Conservation (phyloP, 208 protist genomes). For the Trypanosoma lewisi region DNA sequence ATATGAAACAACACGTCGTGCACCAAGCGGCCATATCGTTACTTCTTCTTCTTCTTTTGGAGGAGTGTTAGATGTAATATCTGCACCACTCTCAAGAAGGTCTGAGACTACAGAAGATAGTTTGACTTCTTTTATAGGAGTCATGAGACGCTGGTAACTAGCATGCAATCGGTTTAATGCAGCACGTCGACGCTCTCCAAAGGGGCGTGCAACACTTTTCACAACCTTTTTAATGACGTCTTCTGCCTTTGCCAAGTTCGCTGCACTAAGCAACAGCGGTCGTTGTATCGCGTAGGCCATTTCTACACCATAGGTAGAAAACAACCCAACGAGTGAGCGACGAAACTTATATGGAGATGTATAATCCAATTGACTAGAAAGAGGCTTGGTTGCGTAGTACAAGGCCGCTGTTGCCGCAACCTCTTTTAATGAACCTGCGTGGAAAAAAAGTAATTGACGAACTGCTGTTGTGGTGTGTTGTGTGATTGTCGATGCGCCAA, state of each 20-base stretch:
- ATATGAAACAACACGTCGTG: conserved; percentile 56
- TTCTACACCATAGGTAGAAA: conserved; percentile 62
- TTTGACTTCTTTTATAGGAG: conserved; percentile 35
- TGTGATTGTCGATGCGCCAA: conserved; percentile 60
- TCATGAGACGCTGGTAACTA: conserved; percentile 39
- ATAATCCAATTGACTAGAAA: conserved; percentile 75
- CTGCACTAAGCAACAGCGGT: conserved; percentile 55
- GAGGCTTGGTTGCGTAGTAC: conserved; percentile 83
- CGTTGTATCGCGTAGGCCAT: conserved; percentile 63
- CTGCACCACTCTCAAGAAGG: conserved; percentile 44
- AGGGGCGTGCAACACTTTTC: conserved; percentile 31
- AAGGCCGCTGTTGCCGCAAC: conserved; percentile 69
- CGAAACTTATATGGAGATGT: conserved; percentile 78
- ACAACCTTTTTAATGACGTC: conserved; percentile 41
- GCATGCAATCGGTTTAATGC: conserved; percentile 22
- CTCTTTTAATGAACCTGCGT: conserved; percentile 59
- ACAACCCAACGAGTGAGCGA: conserved; percentile 54
- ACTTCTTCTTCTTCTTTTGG: conserved; percentile 15
- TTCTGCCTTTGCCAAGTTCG: conserved; percentile 66
- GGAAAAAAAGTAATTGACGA: conserved; percentile 73
- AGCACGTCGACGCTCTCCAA: conserved; percentile 60
- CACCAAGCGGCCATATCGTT: conserved; percentile 67
- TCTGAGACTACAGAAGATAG: conserved; percentile 39
- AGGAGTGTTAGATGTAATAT: conserved; percentile 13
- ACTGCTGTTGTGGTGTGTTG: conserved; percentile 74